Evolutionary conservation across 345 rosid genomes (phyloP), one percentile per base, ranked within the genome.

Genomic region (Salix viminalis): DNA sequence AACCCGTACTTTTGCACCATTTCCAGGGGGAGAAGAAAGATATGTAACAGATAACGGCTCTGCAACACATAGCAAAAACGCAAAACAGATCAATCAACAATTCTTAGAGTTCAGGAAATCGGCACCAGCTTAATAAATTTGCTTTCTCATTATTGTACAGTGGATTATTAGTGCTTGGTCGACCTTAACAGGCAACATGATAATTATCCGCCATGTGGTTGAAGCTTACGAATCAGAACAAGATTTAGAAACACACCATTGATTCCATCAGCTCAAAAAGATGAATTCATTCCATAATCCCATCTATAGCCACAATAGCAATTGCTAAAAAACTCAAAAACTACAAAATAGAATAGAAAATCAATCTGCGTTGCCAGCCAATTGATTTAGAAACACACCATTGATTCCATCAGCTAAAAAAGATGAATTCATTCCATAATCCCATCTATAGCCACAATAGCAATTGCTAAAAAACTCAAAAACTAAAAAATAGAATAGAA

Each of bases 1-100:
- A 67, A 93, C 90, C 79, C 92, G 94, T 67, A 90, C 82, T 77
- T 85, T 88, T 77, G 92, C 74, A 60, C 87, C 88, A 82, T 85
- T 83, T 68, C 79, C 82, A 56, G 74, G 48, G 34, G 87, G 80
- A 67, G 87, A 67, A 73, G 82, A 78, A 76, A 85, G 84, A 79
- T 83, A 89, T 39, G 74, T 62, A 65, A 84, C 84, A 50, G 94
- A 83, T 76, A 96, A 80, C 6, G 98, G 99, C 83, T 91, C 99
- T 96, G 90, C 80, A 81, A 82, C 81, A 67, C 76, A 72, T n/a
- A 19, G 26, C 23, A 44, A 32, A 69, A 81, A 69, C 14, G 44
- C 37, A 74, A 18, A 65, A n/a, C 23, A 12, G 39, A 39, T 58
- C 21, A 42, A 67, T 44, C 26, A 69, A 32, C 60, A 73, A 41